Conservation (phyloP, 345 rosid species). For the Populus ilicifolia region DNA sequence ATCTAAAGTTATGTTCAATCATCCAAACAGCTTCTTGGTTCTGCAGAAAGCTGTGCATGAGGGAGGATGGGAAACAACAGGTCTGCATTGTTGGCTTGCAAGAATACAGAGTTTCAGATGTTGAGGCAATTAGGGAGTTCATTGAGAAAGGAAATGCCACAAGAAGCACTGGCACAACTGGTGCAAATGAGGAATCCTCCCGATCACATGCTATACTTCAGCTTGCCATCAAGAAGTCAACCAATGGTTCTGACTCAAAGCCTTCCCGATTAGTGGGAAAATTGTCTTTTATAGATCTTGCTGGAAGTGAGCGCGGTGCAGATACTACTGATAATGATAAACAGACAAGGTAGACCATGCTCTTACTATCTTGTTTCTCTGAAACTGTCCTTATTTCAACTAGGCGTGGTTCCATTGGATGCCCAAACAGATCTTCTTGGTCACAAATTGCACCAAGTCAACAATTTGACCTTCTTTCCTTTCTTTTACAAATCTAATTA, state of each 20-base stretch:
- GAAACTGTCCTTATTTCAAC: background rate
- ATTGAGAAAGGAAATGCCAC: slow-evolving; percentile 58
- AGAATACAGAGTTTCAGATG: slow-evolving; percentile 55
- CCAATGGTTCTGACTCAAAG: slow-evolving; percentile 48
- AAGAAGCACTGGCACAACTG: slow-evolving; percentile 61
- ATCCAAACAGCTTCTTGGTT: slow-evolving; percentile 6
- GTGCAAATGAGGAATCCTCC: slow-evolving; percentile 69
- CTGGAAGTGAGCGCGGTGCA: slow-evolving; percentile 72
- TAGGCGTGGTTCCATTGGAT: slow-evolving; percentile 1
- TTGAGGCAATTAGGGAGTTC: slow-evolving; percentile 49
- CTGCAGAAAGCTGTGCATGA: slow-evolving; percentile 62
- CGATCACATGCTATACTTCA: slow-evolving; percentile 71
- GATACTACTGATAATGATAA: slow-evolving; percentile 73
- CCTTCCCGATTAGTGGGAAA: slow-evolving; percentile 52
- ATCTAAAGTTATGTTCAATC: background rate
- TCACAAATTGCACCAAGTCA: too few species aligned
- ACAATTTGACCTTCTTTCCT: background rate
- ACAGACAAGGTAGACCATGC: slow-evolving; percentile 47
- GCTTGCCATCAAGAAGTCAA: slow-evolving; percentile 53
- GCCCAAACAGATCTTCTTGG: too few species aligned
- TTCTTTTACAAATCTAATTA: background rate
- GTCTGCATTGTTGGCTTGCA: slow-evolving; percentile 67
- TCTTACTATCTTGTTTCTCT: background rate
- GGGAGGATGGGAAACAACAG: slow-evolving; percentile 68
- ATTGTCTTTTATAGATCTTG: slow-evolving; percentile 64